These are phyloP conservation scores for Tricholoma bakamatsutake DNA, from an alignment of 768 basidiomycete species.

Conservation along the genomic window DNA sequence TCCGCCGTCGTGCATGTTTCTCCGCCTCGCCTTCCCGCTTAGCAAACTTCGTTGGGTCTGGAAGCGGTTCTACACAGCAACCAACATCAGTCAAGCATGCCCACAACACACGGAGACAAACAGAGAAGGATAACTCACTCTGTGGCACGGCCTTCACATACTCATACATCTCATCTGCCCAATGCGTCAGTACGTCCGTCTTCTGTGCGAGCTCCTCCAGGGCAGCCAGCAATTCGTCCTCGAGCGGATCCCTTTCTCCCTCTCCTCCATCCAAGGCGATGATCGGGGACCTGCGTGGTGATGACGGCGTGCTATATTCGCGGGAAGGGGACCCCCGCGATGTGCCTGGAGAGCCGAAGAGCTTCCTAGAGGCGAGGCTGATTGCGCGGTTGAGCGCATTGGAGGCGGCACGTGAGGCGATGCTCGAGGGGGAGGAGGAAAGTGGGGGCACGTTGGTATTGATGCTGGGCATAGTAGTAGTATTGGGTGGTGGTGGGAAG, in stretches of 20 bases:
- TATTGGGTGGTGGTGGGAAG: slow-evolving; percentile 65
- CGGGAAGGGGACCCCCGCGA: slow-evolving; percentile 34
- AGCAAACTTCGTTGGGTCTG: slow-evolving; percentile 71
- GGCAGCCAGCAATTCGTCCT: slow-evolving; percentile 73
- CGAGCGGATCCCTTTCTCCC: slow-evolving; percentile 57
- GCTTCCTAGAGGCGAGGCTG: slow-evolving; percentile 75
- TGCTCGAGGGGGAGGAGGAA: slow-evolving; percentile 59
- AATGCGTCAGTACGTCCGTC: slow-evolving; percentile 87
- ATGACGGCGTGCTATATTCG: slow-evolving; percentile 40
- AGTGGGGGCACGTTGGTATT: slow-evolving; percentile 47
- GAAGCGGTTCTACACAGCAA: slow-evolving; percentile 59
- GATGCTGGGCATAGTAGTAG: slow-evolving; percentile 16
- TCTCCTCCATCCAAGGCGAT: slow-evolving; percentile 38
- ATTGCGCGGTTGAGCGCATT: slow-evolving; percentile 77
- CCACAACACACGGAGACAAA: background rate
- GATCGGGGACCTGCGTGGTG: slow-evolving; percentile 52
- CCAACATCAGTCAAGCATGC: slow-evolving; percentile 5
- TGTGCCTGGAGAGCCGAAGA: slow-evolving; percentile 52
- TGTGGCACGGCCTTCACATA: slow-evolving; percentile 80
- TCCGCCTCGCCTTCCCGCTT: slow-evolving; percentile 69
- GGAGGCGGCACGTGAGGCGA: slow-evolving; percentile 56
- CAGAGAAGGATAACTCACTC: slow-evolving; percentile 43
- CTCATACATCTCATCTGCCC: slow-evolving; percentile 94
- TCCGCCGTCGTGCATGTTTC: slow-evolving; percentile 60
- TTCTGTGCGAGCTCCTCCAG: slow-evolving; percentile 95